These are phyloP conservation scores for Malassezia yamatoensis DNA, from an alignment of 1,284 basidiomycete species.

Conservation along the genomic window DNA sequence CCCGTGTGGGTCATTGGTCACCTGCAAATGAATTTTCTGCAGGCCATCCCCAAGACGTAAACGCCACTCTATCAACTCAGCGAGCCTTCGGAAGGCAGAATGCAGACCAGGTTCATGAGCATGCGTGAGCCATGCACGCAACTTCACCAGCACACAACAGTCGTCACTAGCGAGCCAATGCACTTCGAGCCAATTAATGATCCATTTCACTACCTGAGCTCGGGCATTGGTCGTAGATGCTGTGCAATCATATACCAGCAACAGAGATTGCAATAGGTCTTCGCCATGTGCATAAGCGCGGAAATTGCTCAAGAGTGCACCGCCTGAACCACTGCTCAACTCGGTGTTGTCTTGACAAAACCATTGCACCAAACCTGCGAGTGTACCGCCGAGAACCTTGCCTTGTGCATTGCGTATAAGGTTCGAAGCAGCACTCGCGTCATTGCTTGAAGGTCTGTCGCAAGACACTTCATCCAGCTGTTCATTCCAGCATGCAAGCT, in stretches of 20 bases:
- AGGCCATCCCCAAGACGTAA: conserved; percentile 21
- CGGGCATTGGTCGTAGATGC: conserved; percentile 54
- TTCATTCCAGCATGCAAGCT: background rate
- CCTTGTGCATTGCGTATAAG: conserved; percentile 83
- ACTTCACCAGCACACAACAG: conserved; percentile 51
- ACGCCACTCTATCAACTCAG: conserved; percentile 13
- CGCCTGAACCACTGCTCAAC: conserved; percentile 62
- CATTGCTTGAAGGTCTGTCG: background rate
- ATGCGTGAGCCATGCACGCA: conserved; percentile 58
- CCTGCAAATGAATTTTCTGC: conserved; percentile 15
- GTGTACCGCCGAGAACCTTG: conserved; percentile 76
- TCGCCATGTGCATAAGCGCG: conserved; percentile 74
- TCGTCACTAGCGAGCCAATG: conserved; percentile 65
- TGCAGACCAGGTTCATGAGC: conserved; percentile 49
- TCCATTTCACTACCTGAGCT: conserved; percentile 75
- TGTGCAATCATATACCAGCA: conserved; percentile 67
- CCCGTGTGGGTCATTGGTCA: conserved; percentile 43
- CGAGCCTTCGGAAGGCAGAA: conserved; percentile 34
- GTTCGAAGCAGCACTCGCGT: background rate
- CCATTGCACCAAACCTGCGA: conserved; percentile 78
- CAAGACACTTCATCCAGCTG: background rate
- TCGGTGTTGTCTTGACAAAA: conserved; percentile 90
- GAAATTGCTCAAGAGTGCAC: conserved; percentile 88
- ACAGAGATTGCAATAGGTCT: conserved; percentile 66
- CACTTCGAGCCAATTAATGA: conserved; percentile 83